Base-by-base conservation (phyloP, 345 rosid species). In the Combretum micranthum region DNA sequence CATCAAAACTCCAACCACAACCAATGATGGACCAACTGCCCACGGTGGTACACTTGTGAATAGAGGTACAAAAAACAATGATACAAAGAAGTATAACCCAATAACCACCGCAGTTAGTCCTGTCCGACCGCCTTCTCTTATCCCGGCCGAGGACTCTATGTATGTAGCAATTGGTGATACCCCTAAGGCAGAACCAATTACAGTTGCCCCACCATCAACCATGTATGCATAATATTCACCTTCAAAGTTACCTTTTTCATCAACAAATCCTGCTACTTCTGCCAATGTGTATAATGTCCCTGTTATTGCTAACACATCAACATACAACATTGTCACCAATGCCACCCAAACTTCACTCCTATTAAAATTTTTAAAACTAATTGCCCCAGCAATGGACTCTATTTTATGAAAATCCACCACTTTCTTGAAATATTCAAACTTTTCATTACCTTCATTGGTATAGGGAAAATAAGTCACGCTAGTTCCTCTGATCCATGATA, bases 11-110 rank as follows among this genome's bases (percentile, higher is more conserved):
- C 98, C 98, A 54, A 88, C 95, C 63, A 83, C 72, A 20, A 86
- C 87, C 11, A 92, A 65, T 12, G 96, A 84, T 8, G 96, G 95
- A 15, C 96, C 96, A 20, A 86, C 76, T 3, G 98, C 98, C 98
- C 96, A 91, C 11, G 88, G 83, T 7, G 98, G 98, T 6, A 91
- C 95, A 53, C 75, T 88, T 2, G 65, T 77, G 46, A 88, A 50
- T 13, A 88, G 57, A 23, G 96, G 98, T 15, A 84, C 83, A 15
- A 91, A 71, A 65, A 88, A 86, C 66, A 88, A 54, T 2, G 98
- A 82, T 1, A 62, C 18, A 7, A 81, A 66, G 73, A 88, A 91
- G 47, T 72, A 91, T 0, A 81, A 13, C 1, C 82, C 93, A 2
- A 91, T 56, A 2, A 74, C 55, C 47, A 88, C 80, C 0, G 93